Evolutionary conservation across 1,284 basidiomycete genomes (phyloP).

Genomic region (Ganoderma meredithae): DNA sequence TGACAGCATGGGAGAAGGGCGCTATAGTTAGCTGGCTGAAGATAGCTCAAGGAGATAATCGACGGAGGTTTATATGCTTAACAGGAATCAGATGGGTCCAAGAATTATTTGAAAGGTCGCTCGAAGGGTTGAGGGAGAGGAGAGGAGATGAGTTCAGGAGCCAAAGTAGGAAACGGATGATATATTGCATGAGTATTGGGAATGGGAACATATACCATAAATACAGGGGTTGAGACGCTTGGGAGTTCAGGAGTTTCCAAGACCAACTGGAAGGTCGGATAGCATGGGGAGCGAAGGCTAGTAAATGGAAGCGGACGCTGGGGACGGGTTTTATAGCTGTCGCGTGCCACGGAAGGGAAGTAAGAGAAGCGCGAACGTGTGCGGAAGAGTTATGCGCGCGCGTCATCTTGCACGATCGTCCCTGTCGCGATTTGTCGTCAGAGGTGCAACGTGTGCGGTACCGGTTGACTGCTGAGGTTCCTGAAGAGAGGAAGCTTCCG

Average conservation of each 20-base stretch:
- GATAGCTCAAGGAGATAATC: constrained; percentile 1
- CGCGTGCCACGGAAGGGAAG: background rate
- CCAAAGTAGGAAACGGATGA: background rate
- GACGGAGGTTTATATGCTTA: background rate
- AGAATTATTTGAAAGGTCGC: background rate
- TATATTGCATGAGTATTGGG: background rate
- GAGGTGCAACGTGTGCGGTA: constrained; percentile 22
- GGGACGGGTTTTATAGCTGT: background rate
- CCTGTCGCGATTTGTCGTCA: constrained; percentile 10
- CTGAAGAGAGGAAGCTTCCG: constrained; percentile 8
- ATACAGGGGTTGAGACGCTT: background rate
- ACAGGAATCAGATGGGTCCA: background rate
- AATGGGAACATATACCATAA: background rate
- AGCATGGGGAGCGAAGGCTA: background rate
- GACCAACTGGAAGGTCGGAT: background rate
- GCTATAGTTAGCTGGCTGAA: constrained; percentile 3
- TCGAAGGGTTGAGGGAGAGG: background rate
- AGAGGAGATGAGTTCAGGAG: background rate
- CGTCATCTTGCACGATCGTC: constrained; percentile 29
- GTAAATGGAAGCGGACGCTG: background rate
- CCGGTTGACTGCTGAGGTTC: constrained; percentile 6
- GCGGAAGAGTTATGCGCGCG: background rate
- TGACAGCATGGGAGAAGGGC: background rate
- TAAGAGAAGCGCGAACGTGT: constrained; percentile 5
- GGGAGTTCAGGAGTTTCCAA: background rate